Evolutionary conservation across 2,329 filamentous ascomycete species (phyloP).

Genomic region (Simplicillium sp.): DNA sequence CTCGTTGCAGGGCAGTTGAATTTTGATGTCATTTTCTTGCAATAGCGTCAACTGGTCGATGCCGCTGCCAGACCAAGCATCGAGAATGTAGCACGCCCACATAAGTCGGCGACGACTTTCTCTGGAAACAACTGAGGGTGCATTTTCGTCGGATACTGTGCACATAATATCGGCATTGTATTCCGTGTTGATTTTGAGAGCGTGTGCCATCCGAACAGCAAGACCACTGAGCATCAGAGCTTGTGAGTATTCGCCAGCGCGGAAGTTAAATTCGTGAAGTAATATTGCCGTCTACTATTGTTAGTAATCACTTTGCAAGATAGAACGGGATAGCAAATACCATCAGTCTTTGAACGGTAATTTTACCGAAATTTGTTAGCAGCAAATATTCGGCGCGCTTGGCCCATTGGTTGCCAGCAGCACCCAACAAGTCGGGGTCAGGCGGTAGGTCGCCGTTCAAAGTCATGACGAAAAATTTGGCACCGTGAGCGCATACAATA

Average conservation of each 20-base stretch:
- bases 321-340: constrained; percentile 14
- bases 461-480: constrained; percentile 24
- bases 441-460: constrained; percentile 18
- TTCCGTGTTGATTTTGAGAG: constrained; percentile 28
- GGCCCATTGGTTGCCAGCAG: constrained; percentile 27
- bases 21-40: constrained; percentile 29
- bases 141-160: constrained; percentile 17
- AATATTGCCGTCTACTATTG: constrained; percentile 22
- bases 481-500: constrained; percentile 27
- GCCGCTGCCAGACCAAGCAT: constrained; percentile 29
- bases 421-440: constrained; percentile 18
- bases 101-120: constrained; percentile 29
- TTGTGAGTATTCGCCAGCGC: constrained; percentile 27
- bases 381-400: constrained; percentile 24
- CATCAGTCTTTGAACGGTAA: constrained; percentile 28
- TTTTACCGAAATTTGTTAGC: constrained; percentile 26
- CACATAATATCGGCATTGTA: constrained; percentile 27
- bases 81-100: constrained; percentile 32
- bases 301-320: no score
- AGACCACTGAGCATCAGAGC: constrained; percentile 31
- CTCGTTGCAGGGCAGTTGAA: constrained; percentile 29
- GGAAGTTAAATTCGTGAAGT: constrained; percentile 29
- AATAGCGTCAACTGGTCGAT: constrained; percentile 27
- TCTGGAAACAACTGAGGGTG: constrained; percentile 24
- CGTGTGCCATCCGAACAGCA: constrained; percentile 29